These are phyloP conservation scores for Rubroshorea leprosula DNA, from an alignment of 345 rosid species.

Conservation along the genomic window DNA sequence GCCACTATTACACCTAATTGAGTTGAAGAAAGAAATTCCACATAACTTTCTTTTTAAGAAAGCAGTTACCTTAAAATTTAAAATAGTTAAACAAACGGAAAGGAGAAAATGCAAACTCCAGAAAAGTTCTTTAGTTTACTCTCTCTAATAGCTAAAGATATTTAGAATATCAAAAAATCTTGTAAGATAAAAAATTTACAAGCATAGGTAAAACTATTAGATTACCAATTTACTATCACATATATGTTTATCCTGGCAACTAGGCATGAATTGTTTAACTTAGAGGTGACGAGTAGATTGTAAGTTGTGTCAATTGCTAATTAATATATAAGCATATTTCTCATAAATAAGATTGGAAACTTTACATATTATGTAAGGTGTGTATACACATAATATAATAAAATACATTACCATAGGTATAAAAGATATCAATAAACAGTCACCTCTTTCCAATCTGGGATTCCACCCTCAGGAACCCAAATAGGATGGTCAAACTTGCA, in stretches of 20 bases:
- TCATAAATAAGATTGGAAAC: neutral
- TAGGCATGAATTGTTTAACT: constrained; percentile 8
- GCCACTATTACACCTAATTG: neutral
- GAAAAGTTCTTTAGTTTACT: neutral
- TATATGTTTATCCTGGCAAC: constrained; percentile 4
- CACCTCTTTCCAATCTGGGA: constrained; percentile 99
- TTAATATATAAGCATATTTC: constrained; percentile 8
- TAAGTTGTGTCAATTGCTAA: neutral
- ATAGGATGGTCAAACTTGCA: constrained; percentile 99
- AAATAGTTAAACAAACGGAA: too few species aligned
- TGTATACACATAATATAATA: constrained; percentile 12
- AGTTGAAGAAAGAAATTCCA: neutral
- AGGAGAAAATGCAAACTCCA: neutral
- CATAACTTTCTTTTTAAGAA: too few species aligned
- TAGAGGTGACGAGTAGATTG: constrained; percentile 1
- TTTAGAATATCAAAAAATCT: neutral
- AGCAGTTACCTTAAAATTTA: too few species aligned
- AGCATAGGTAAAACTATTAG: neutral
- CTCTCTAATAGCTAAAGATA: neutral
- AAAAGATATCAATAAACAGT: constrained; percentile 53
- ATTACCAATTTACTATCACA: neutral
- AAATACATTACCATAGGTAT: constrained; percentile 30
- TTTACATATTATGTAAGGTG: neutral
- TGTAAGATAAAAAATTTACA: neutral
- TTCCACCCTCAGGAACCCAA: constrained; percentile 99